Evolutionary conservation across 768 basidiomycete genomes (phyloP).

Genomic region (Pisolithus albus): DNA sequence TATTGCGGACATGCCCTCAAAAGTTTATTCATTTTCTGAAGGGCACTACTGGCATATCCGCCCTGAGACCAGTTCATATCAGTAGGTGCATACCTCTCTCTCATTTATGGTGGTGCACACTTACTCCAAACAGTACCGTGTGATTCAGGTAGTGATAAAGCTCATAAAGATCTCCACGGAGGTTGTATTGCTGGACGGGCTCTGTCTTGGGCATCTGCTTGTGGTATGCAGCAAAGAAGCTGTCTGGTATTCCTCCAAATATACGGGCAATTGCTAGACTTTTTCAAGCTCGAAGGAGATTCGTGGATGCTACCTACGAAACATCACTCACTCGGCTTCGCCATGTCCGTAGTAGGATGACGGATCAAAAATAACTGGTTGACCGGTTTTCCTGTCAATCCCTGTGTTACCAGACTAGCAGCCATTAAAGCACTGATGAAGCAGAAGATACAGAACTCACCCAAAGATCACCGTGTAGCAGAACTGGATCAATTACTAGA

Average conservation of each 20-base stretch:
- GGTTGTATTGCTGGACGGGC: slow-evolving; percentile 56
- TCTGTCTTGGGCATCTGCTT: slow-evolving; percentile 53
- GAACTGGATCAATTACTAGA: slow-evolving; percentile 54
- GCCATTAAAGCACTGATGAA: slow-evolving; percentile 1
- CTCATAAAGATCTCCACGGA: slow-evolving; percentile 65
- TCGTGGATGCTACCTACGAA: neutral
- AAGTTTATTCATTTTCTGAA: slow-evolving; percentile 37
- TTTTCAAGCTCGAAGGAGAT: slow-evolving; percentile 5
- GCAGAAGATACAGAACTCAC: slow-evolving; percentile 32
- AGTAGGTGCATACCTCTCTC: neutral
- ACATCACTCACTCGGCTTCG: slow-evolving; percentile 62
- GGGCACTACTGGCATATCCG: slow-evolving; percentile 49
- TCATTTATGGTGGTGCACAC: slow-evolving; percentile 18
- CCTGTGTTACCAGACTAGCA: slow-evolving; percentile 72
- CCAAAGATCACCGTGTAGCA: slow-evolving; percentile 80
- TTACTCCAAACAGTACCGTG: slow-evolving; percentile 70
- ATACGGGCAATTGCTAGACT: slow-evolving; percentile 75
- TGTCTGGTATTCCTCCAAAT: slow-evolving; percentile 64
- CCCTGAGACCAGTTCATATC: slow-evolving; percentile 21
- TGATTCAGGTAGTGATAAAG: slow-evolving; percentile 81
- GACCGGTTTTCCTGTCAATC: slow-evolving; percentile 41
- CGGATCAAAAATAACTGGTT: slow-evolving; percentile 72
- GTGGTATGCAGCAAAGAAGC: slow-evolving; percentile 65
- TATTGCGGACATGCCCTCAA: slow-evolving; percentile 32
- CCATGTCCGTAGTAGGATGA: slow-evolving; percentile 76